These are phyloP conservation scores for Scenedesmus sp. DNA, from an alignment of 163 green algal genomes.

Conservation along the genomic window DNA sequence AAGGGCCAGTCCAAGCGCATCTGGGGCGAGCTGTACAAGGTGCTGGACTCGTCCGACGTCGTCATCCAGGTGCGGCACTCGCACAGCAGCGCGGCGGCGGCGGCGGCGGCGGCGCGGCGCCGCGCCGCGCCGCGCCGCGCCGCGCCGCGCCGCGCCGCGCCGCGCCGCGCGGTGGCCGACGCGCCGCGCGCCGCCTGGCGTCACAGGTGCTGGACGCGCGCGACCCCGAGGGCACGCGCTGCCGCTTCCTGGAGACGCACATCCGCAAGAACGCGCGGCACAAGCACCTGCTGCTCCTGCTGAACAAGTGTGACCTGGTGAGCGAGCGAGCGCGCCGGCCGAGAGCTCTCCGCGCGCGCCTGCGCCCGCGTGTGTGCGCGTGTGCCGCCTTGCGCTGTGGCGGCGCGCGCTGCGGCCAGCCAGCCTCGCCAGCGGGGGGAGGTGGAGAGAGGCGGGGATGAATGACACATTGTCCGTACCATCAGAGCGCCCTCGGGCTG, in stretches of 20 bases:
- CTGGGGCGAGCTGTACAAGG: constrained; percentile 99
- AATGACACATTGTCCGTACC: constrained; percentile 48
- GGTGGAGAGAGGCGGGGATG: constrained; percentile 31
- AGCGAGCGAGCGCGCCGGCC: constrained; percentile 4
- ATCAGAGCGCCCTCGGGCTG: constrained; percentile 49
- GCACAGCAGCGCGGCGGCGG: neutral
- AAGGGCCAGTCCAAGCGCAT: constrained; percentile 99
- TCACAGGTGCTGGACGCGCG: constrained; percentile 95
- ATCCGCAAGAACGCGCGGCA: constrained; percentile 88
- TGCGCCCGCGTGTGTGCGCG: no score
- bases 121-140: no score
- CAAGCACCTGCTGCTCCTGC: constrained; percentile 95
- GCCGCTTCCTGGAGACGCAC: constrained; percentile 93
- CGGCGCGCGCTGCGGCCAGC: neutral
- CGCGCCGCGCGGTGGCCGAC: no score
- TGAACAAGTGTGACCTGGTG: constrained; percentile 99
- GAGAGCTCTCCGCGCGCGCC: no score
- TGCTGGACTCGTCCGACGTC: constrained; percentile 95
- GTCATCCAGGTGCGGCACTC: constrained; percentile 91
- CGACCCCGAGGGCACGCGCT: constrained; percentile 96
- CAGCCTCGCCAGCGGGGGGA: no score
- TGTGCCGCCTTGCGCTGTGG: neutral
- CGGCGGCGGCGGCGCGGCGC: neutral
- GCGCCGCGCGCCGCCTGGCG: neutral
- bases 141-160: no score